A percentile compares a stretch with the other conserved stretches of the same genome.
phyloP scores from a whole-genome alignment of 73 alveolate species.

The Paramecium primaurelia region DNA sequence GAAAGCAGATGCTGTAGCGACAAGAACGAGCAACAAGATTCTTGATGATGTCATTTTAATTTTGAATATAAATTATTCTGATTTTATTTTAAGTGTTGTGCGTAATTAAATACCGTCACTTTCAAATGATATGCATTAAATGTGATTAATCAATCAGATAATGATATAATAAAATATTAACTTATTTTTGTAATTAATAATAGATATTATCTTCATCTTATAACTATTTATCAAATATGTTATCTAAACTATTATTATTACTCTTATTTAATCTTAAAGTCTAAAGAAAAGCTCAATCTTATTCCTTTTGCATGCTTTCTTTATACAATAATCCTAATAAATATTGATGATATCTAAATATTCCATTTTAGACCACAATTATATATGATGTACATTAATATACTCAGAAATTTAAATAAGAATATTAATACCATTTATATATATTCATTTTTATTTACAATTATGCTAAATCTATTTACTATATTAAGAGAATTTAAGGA shows the following conservation, averaged over 20 bases:
- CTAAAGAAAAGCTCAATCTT: background rate
- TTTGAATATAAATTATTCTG: background rate
- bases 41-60: constrained; percentile 37
- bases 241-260: background rate
- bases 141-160: background rate
- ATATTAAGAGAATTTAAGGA: background rate
- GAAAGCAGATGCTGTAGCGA: constrained; percentile 18
- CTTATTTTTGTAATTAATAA: background rate
- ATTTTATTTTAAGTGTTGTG: background rate
- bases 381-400: background rate
- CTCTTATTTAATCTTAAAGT: background rate
- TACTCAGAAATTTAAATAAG: background rate
- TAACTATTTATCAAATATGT: background rate
- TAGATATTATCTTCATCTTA: background rate
- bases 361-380: background rate
- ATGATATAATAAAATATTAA: background rate
- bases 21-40: background rate
- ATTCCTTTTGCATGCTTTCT: background rate
- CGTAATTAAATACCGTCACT: background rate
- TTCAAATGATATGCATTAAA: background rate
- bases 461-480: background rate
- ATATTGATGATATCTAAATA: background rate
- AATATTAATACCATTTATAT: too few species aligned
- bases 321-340: background rate
- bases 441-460: too few species aligned